A percentile compares a stretch with the other conserved stretches of the same genome.
Conservation (phyloP, 768 basidiomycete genomes). For the Termitomyces sp. region DNA sequence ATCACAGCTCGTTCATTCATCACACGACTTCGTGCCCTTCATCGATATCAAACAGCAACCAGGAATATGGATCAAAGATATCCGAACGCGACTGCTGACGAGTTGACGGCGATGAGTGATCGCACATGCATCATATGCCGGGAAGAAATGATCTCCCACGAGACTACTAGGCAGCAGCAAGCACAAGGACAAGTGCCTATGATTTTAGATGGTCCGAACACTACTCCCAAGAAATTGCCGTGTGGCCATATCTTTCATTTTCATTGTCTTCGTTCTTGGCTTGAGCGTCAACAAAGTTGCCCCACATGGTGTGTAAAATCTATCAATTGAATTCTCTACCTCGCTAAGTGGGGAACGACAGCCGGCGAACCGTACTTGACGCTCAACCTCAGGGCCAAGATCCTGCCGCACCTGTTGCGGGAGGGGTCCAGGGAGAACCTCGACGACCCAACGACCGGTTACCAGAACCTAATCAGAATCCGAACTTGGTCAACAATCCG, state of each 20-base stretch:
- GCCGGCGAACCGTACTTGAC: constrained; percentile 76
- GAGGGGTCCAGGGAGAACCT: constrained; percentile 20
- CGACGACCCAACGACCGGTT: constrained; percentile 23
- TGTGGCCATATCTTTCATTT: constrained; percentile 99
- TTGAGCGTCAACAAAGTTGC: constrained; percentile 97
- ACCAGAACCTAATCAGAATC: constrained; percentile 23
- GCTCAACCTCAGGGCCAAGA: constrained; percentile 29
- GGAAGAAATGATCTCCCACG: constrained; percentile 75
- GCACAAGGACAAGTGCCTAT: constrained; percentile 20
- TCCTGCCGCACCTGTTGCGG: constrained; percentile 19
- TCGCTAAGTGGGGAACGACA: constrained; percentile 21
- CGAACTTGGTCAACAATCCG: constrained; percentile 35
- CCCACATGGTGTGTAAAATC: constrained; percentile 80
- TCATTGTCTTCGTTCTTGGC: constrained; percentile 94
- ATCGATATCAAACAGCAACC: constrained; percentile 91
- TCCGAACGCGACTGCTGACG: constrained; percentile 85
- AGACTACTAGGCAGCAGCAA: constrained; percentile 1
- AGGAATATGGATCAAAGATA: constrained; percentile 95
- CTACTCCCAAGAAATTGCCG: constrained; percentile 92
- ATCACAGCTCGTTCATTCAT: constrained; percentile 92
- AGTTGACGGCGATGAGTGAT: constrained; percentile 77
- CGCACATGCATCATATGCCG: constrained; percentile 97
- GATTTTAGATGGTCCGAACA: constrained; percentile 71
- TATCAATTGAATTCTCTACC: neutral
- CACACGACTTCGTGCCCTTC: constrained; percentile 77